Conservation (phyloP, 768 basidiomycete genomes). For the Termitomyces sp. region DNA sequence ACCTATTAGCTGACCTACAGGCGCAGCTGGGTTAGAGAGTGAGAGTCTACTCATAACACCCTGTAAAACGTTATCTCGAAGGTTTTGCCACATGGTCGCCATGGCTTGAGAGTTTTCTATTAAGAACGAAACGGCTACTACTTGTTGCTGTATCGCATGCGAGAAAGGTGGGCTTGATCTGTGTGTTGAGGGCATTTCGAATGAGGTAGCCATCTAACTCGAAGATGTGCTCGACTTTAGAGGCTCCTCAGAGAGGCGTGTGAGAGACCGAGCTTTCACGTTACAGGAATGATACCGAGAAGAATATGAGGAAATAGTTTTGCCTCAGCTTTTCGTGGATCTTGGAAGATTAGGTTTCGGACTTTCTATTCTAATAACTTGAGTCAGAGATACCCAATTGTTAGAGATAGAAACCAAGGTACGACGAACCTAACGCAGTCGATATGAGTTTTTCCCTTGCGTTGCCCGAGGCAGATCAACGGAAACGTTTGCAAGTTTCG, state of each 20-base stretch:
- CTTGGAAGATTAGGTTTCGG: slow-evolving; percentile 33
- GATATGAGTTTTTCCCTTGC: not conserved
- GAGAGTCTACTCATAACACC: slow-evolving; percentile 36
- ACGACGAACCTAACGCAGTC: slow-evolving; percentile 12
- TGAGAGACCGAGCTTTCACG: slow-evolving; percentile 3
- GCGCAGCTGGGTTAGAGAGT: slow-evolving; percentile 28
- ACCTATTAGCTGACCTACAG: slow-evolving; percentile 27
- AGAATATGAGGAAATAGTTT: slow-evolving; percentile 6
- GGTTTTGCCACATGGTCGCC: slow-evolving; percentile 39
- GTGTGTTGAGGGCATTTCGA: not conserved
- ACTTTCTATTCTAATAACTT: slow-evolving; percentile 30
- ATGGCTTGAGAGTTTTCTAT: slow-evolving; percentile 51
- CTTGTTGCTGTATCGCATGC: slow-evolving; percentile 22
- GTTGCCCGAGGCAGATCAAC: slow-evolving; percentile 3
- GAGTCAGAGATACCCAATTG: slow-evolving; percentile 14
- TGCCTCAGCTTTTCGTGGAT: slow-evolving; percentile 24
- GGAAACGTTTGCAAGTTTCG: slow-evolving; percentile 13
- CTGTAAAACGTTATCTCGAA: slow-evolving; percentile 39
- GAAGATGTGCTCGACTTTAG: not conserved
- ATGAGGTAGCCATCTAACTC: slow-evolving; percentile 7
- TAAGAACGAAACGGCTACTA: slow-evolving; percentile 38
- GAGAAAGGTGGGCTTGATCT: slow-evolving; percentile 13
- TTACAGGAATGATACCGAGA: slow-evolving; percentile 4
- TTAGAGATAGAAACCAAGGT: not conserved
- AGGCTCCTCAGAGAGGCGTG: slow-evolving; percentile 2